Conservation (phyloP, 805 yeast species). For the Wickerhamomyces chambardii region DNA sequence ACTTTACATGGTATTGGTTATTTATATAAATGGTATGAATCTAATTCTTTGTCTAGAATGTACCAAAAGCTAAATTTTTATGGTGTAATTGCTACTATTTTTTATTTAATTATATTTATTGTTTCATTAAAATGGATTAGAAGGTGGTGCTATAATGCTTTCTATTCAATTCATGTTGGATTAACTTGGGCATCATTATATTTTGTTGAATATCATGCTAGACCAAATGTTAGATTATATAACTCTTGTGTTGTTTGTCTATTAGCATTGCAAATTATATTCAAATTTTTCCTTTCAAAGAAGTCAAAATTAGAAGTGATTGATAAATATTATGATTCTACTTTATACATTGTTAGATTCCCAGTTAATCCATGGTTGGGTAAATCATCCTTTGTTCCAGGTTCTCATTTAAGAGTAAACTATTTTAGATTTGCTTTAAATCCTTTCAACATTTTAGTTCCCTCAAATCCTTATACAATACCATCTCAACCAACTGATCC, state of each 20-base stretch:
- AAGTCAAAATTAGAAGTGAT: slow-evolving; percentile 8
- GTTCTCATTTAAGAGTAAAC: slow-evolving; percentile 57
- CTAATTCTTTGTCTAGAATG: slow-evolving; percentile 25
- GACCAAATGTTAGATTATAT: slow-evolving; percentile 50
- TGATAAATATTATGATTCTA: slow-evolving; percentile 8
- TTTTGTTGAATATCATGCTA: slow-evolving; percentile 50
- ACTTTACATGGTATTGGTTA: slow-evolving; percentile 46
- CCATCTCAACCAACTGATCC: no score
- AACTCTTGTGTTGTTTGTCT: slow-evolving; percentile 19
- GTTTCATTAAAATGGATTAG: slow-evolving; percentile 43
- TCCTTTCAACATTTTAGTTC: no score
- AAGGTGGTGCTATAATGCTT: slow-evolving; percentile 35
- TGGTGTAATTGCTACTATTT: slow-evolving; percentile 38
- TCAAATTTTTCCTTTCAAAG: slow-evolving; percentile 19
- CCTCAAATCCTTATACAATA: no score
- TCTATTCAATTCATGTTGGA: slow-evolving; percentile 49
- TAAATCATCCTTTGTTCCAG: slow-evolving; percentile 29
- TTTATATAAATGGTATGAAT: slow-evolving; percentile 35
- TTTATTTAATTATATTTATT: slow-evolving; percentile 27
- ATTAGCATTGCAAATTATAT: slow-evolving; percentile 26
- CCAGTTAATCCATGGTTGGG: slow-evolving; percentile 19
- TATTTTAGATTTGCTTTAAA: no score
- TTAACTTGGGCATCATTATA: slow-evolving; percentile 36
- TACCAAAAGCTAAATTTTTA: slow-evolving; percentile 33
- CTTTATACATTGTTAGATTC: slow-evolving; percentile 15